Evolutionary conservation across 108 stramenopile species (phyloP).

Genomic region (Nitzschia sp.): DNA sequence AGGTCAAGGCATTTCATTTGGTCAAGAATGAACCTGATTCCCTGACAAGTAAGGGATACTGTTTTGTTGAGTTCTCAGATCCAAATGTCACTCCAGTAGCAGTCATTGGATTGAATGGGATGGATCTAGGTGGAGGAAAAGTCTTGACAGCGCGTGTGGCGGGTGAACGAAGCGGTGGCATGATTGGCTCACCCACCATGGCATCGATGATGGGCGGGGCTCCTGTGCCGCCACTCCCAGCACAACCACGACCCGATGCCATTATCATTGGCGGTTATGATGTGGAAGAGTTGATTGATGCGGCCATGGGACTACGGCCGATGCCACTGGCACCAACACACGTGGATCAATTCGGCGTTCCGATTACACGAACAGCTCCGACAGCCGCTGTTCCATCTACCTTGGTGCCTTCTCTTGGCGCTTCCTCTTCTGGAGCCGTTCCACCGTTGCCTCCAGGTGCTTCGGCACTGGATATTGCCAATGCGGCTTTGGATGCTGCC

Average conservation of each 20-base stretch:
- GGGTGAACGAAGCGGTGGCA: constrained; percentile 36
- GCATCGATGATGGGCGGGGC: constrained; percentile 18
- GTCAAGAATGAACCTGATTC: constrained; percentile 85
- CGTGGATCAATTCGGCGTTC: constrained; percentile 42
- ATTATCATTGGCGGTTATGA: constrained; percentile 74
- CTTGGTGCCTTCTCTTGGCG: constrained; percentile 12
- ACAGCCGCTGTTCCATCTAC: not conserved
- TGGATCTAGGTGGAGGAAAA: constrained; percentile 94
- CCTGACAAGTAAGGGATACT: constrained; percentile 91
- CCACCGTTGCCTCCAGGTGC: constrained; percentile 33
- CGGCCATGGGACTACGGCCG: constrained; percentile 66
- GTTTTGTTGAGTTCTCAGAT: constrained; percentile 95
- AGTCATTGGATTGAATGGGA: constrained; percentile 93
- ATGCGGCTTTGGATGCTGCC: constrained; percentile 67
- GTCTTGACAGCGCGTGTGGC: constrained; percentile 88
- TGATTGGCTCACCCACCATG: constrained; percentile 17
- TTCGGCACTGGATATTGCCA: constrained; percentile 68
- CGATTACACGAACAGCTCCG: constrained; percentile 39
- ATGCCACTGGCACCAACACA: constrained; percentile 57
- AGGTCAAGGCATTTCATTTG: constrained; percentile 92
- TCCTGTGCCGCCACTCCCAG: not conserved
- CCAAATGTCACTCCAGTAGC: constrained; percentile 80
- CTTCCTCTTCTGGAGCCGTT: constrained; percentile 18
- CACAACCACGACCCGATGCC: constrained; percentile 29
- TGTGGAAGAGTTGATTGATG: constrained; percentile 76